These are phyloP conservation scores for Cicer chorassanicum DNA, from an alignment of 306 rosid genomes.

Conservation along the genomic window DNA sequence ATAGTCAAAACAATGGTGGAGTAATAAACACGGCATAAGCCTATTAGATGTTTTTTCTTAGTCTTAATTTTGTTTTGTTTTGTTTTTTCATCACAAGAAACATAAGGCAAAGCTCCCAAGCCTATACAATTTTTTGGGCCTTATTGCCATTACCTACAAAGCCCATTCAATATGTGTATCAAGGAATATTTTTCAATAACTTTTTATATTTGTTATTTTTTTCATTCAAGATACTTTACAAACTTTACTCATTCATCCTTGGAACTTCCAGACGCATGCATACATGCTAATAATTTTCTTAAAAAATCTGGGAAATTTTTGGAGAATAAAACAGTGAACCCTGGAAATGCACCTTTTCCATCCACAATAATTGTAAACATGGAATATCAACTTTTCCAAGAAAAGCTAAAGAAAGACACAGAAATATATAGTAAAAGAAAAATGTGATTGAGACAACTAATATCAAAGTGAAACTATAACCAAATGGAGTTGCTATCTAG, in stretches of 20 bases:
- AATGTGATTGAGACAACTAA: constrained; percentile 39
- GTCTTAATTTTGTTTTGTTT: not conserved
- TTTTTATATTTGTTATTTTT: not conserved
- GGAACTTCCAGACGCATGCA: not conserved
- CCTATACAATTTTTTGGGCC: constrained; percentile 6
- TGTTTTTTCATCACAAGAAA: not conserved
- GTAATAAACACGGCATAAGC: constrained; percentile 11
- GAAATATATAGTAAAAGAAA: constrained; percentile 23
- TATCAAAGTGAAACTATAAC: constrained; percentile 39
- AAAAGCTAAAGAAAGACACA: constrained; percentile 40
- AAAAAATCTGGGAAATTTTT: not conserved
- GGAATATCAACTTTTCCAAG: constrained; percentile 37
- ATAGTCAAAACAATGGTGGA: constrained; percentile 23
- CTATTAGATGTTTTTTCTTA: not conserved
- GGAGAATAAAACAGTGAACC: constrained; percentile 20
- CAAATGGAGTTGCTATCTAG: constrained; percentile 24
- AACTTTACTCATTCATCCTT: not conserved
- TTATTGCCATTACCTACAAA: not conserved
- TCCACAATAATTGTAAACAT: constrained; percentile 39
- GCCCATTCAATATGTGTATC: constrained; percentile 1
- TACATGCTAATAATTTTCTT: not conserved
- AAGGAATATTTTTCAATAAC: not conserved
- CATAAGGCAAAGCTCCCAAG: not conserved
- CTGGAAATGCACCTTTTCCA: constrained; percentile 9
- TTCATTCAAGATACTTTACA: not conserved